Evolutionary conservation across 2,329 filamentous ascomycete genomes (phyloP).

Genomic region (Fusarium sterilihyphosum): DNA sequence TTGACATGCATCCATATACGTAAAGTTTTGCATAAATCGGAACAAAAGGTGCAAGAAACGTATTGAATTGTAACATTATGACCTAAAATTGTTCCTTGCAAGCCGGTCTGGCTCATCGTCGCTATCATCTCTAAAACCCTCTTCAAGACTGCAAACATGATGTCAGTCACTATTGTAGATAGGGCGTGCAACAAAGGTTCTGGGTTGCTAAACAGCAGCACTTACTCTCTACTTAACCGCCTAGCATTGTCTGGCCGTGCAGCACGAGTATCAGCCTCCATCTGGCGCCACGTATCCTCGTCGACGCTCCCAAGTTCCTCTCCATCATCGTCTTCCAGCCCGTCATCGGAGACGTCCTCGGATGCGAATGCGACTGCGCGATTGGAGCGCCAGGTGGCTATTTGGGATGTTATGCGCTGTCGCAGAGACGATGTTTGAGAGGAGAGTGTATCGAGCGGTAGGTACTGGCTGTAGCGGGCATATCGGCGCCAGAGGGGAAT

Average conservation of each 20-base stretch:
- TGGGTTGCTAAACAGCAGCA: conserved; percentile 19
- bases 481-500: conserved; percentile 76
- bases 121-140: conserved; percentile 59
- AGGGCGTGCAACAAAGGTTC: neutral
- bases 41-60: neutral
- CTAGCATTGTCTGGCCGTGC: conserved; percentile 60
- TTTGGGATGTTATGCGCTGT: conserved; percentile 54
- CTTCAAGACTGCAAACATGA: conserved; percentile 64
- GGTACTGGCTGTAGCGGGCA: conserved; percentile 77
- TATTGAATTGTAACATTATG: conserved; percentile 10
- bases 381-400: conserved; percentile 57
- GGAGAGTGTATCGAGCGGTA: conserved; percentile 73
- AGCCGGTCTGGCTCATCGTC: conserved; percentile 51
- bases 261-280: conserved; percentile 49
- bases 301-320: conserved; percentile 74
- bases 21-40: neutral
- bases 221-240: conserved; percentile 79
- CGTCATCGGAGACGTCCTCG: conserved; percentile 57
- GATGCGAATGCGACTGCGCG: conserved; percentile 53
- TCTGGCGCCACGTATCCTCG: conserved; percentile 55
- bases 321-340: conserved; percentile 66
- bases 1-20: neutral
- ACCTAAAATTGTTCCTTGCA: conserved; percentile 36
- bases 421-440: conserved; percentile 65
- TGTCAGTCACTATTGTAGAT: conserved; percentile 23